Base-by-base conservation (phyloP, 192 early-diverging fungal species). In the Coemansia guatemalensis region DNA sequence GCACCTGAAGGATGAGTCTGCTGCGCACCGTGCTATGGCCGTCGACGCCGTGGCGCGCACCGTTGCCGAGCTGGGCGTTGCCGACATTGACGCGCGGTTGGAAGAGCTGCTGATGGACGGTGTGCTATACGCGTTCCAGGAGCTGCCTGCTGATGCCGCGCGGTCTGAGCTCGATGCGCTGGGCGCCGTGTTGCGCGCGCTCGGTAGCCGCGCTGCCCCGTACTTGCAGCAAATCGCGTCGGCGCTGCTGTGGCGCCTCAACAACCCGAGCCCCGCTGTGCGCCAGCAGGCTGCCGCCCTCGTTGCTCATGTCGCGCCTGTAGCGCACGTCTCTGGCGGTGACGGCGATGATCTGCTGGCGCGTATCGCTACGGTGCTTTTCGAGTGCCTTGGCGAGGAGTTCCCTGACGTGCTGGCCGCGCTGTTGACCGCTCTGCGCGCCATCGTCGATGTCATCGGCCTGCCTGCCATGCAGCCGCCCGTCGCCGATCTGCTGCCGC, bases 331-430 rank as follows among this genome's bases (percentile, higher is more conserved):
- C 0, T 99, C 96, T 73, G 95, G 93, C 22, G 95, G 97, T 74
- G 95, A 97, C 75, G 92, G 95, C 69, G 95, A 97, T 74, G 92
- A 95, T 69, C 72, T 98, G 51, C 93, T 99, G 91, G 86, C 88
- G 7, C 89, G 96, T 60, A 79, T 99, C 49, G 93, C 94, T 63
- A 85, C 92, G n/a, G 88, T 97, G 30, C 77, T 99, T 22, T 99
- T 94, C 75, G 97, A 99, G 76, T 97, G 98, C 69, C 86, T 99
- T 22, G 97, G 97, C 67, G 97, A 99, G 83, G 97, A 99, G 74
- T 99, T 96, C 67, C 97, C 97, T 8, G 97, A 99, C 69, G 97
- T 99, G 0, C 82, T 99, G 53, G 97, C 94, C 60, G 93, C 92
- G 20, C 97, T 99, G 60, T 73, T 99, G 4, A 88, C 91, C 27